phyloP scores from a whole-genome alignment of 2,329 filamentous ascomycete genomes.

The Akanthomyces uredinophilus region DNA sequence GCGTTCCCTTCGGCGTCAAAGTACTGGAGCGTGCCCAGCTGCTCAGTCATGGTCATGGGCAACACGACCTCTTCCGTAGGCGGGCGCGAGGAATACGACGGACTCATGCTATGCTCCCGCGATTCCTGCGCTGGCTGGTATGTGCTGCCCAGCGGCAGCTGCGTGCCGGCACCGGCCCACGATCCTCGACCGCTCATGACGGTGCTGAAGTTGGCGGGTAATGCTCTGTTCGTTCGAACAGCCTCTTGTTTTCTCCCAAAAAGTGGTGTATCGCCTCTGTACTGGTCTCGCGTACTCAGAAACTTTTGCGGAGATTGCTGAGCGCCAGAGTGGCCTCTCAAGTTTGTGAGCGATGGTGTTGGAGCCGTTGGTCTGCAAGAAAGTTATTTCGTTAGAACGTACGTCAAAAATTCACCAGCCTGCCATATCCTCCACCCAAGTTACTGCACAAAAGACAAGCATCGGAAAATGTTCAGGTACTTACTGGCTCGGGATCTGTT shows the following conservation, averaged over 20 bases:
- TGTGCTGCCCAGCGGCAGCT: neutral
- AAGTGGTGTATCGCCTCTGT: neutral
- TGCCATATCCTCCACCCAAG: neutral
- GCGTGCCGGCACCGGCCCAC: neutral
- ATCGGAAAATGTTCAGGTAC: neutral
- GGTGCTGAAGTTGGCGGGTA: neutral
- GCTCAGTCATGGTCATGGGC: slow-evolving; percentile 36
- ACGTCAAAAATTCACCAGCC: neutral
- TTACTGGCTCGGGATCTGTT: neutral
- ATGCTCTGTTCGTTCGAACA: neutral
- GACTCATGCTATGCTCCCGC: neutral
- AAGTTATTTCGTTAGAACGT: neutral
- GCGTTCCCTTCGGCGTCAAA: slow-evolving; percentile 42
- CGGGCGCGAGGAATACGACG: neutral
- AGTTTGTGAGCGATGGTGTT: neutral
- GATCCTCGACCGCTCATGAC: neutral
- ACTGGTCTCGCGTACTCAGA: neutral
- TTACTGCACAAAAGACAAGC: neutral
- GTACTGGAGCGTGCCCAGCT: slow-evolving; percentile 58
- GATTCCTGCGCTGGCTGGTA: neutral
- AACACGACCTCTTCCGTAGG: neutral
- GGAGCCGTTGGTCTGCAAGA: neutral
- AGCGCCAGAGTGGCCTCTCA: neutral
- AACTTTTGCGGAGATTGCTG: neutral
- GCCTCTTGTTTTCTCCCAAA: neutral